Evolutionary conservation across 257 asterid genomes (phyloP).

Genomic region (Sherardia arvensis): DNA sequence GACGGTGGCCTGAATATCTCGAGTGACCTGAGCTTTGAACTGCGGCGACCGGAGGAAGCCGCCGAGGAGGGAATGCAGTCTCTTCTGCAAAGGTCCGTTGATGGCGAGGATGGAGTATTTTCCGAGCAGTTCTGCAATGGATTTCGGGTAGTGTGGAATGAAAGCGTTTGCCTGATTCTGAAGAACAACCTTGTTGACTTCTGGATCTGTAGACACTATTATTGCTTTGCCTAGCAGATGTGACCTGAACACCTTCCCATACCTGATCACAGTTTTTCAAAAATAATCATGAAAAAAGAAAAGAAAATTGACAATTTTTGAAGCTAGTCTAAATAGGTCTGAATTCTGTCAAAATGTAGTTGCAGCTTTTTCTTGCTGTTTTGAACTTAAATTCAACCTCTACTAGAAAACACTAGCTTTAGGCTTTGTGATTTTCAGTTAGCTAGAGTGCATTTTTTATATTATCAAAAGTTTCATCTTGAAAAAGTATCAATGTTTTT

Average conservation of each 20-base stretch:
- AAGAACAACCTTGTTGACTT: conserved; percentile 58
- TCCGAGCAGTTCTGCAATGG: conserved; percentile 77
- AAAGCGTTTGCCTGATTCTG: conserved; percentile 62
- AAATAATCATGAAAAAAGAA: too few relatives aligned
- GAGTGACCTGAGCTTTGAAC: conserved; percentile 56
- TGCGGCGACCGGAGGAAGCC: conserved; percentile 63
- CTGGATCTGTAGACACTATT: conserved; percentile 80
- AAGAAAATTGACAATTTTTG: neutral
- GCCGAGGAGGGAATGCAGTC: conserved; percentile 60
- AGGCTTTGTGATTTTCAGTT: too few relatives aligned
- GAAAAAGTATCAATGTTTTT: neutral
- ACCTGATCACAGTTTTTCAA: conserved; percentile 46
- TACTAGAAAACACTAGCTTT: too few relatives aligned
- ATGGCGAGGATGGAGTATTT: conserved; percentile 68
- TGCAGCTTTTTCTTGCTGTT: neutral
- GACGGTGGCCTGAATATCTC: conserved; percentile 45
- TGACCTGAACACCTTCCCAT: conserved; percentile 81
- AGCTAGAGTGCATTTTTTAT: too few relatives aligned
- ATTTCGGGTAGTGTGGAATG: conserved; percentile 74
- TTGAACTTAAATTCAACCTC: too few relatives aligned
- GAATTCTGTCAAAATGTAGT: neutral
- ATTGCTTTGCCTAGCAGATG: conserved; percentile 74
- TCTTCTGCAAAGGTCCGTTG: conserved; percentile 65
- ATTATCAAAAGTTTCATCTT: too few relatives aligned
- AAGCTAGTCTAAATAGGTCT: neutral